A percentile compares a stretch with the other conserved stretches of the same genome.
These are phyloP conservation scores for Drechmeria coniospora DNA, from an alignment of 2,329 filamentous ascomycete species.

Conservation along the genomic window DNA sequence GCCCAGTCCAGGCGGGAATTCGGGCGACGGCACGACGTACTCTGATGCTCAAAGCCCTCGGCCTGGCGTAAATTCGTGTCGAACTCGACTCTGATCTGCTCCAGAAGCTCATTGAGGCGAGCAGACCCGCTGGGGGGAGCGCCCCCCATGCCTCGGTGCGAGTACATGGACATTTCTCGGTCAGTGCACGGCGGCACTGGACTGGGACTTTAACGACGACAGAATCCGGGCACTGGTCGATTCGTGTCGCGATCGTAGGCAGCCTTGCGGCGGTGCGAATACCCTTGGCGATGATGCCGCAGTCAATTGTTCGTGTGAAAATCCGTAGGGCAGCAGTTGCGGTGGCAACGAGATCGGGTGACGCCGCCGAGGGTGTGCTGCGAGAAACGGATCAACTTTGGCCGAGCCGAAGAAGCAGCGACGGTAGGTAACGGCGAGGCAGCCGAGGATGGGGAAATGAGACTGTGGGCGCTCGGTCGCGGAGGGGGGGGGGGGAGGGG, in stretches of 20 bases:
- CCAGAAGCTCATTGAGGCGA: conserved; percentile 81
- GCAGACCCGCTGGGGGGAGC: conserved; percentile 42
- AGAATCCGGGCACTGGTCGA: no score
- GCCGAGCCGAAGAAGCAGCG: neutral
- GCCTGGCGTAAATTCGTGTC: conserved; percentile 68
- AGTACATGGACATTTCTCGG: conserved; percentile 64
- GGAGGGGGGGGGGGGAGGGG: conserved; percentile 1
- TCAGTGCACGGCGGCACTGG: neutral
- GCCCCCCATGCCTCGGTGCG: conserved; percentile 69
- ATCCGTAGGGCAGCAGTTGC: no score
- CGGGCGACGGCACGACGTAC: no score
- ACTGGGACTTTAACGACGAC: no score
- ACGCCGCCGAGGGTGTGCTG: no score
- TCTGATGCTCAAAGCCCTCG: conserved; percentile 82
- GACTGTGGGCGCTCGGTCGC: neutral
- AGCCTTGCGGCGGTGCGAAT: neutral
- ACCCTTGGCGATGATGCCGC: neutral
- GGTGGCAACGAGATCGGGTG: no score
- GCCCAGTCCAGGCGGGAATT: no score
- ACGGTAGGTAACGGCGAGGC: neutral
- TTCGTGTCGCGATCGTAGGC: conserved; percentile 1
- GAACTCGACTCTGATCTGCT: conserved; percentile 82
- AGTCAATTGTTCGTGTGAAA: neutral
- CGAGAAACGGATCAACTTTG: neutral
- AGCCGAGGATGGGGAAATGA: neutral